Base-by-base conservation (phyloP, 768 basidiomycete species). In the Boletus bicolor region DNA sequence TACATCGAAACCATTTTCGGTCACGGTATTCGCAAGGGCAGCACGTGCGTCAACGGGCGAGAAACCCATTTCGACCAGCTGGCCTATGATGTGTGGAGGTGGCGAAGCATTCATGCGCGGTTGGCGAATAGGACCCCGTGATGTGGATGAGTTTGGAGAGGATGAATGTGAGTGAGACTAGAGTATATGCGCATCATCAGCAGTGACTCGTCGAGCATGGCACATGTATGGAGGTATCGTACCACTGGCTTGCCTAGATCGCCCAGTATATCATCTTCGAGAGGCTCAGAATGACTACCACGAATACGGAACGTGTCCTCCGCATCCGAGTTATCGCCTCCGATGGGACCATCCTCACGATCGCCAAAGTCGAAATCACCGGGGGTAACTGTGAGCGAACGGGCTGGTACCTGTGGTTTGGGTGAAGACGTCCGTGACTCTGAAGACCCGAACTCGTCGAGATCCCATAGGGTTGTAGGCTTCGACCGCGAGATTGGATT, bases 51-150 rank as follows among this genome's bases (percentile, higher is more conserved):
- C 85, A 17, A 80, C 71, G 24, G 88, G 77, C 0, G 91, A 83
- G 74, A 97, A 98, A 5, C 95, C 96, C 93, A 98, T 97, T 72
- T 95, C 93, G 32, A 97, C 89, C 32, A 98, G 82, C 68, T 93
- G 89, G 0, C 96, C 94, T 1, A 93, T 73, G 51, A 98, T 77
- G 65, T 98, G 96, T 0, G 95, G 96, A 1, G 95, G 96, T 3
- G 87, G 87, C 0, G 87, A 86, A 0, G 68, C 0, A 73, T 56
- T 21, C 71, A 69, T 2, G 62, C 57, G 44, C 5, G 41, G 17
- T 47, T 42, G 44, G 46, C 38, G 45, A 51, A 44, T 24, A 24
- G 30, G 49, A 30, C 2, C 32, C 17, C 38, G 37, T 34, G 58
- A 56, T 7, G 56, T 37, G 12, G 47, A 21, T 47, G 56, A 51